phyloP scores from a whole-genome alignment of 768 basidiomycete species.

The Leccinum pellstonianum region DNA sequence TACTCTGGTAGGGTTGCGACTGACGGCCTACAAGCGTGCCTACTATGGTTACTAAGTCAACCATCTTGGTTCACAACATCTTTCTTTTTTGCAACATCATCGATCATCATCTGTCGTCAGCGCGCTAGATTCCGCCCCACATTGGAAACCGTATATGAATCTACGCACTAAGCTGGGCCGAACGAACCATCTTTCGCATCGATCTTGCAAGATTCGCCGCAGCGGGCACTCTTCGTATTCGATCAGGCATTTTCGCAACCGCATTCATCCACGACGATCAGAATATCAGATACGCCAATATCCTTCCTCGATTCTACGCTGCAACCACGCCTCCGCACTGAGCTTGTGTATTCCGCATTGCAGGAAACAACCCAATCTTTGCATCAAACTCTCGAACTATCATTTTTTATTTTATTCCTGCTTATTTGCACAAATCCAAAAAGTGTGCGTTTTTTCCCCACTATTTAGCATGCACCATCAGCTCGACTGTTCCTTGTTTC shows the following conservation, averaged over 20 bases:
- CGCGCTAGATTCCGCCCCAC: slow-evolving; percentile 14
- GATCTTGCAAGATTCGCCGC: slow-evolving; percentile 30
- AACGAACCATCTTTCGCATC: slow-evolving; percentile 29
- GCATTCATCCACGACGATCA: slow-evolving; percentile 25
- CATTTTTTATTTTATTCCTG: slow-evolving; percentile 33
- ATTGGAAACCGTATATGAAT: slow-evolving; percentile 28
- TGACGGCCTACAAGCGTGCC: slow-evolving; percentile 45
- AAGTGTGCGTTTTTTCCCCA: slow-evolving; percentile 23
- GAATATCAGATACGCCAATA: slow-evolving; percentile 24
- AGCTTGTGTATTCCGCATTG: slow-evolving; percentile 23
- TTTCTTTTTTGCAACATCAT: slow-evolving; percentile 22
- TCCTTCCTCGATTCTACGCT: slow-evolving; percentile 21
- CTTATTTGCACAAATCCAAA: slow-evolving; percentile 36
- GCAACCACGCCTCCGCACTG: slow-evolving; percentile 17
- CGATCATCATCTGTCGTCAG: slow-evolving; percentile 23
- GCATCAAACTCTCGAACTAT: slow-evolving; percentile 33
- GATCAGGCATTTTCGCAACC: slow-evolving; percentile 24
- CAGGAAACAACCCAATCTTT: slow-evolving; percentile 31
- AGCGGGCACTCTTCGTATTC: slow-evolving; percentile 19
- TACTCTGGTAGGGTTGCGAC: slow-evolving; percentile 11
- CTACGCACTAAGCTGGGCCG: slow-evolving; percentile 21
- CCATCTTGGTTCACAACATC: slow-evolving; percentile 29
- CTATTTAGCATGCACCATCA: slow-evolving; percentile 31
- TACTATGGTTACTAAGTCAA: slow-evolving; percentile 56
- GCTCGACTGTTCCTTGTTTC: slow-evolving; percentile 22